phyloP scores from a whole-genome alignment of 306 rosid species.

The Quercus glauca region DNA sequence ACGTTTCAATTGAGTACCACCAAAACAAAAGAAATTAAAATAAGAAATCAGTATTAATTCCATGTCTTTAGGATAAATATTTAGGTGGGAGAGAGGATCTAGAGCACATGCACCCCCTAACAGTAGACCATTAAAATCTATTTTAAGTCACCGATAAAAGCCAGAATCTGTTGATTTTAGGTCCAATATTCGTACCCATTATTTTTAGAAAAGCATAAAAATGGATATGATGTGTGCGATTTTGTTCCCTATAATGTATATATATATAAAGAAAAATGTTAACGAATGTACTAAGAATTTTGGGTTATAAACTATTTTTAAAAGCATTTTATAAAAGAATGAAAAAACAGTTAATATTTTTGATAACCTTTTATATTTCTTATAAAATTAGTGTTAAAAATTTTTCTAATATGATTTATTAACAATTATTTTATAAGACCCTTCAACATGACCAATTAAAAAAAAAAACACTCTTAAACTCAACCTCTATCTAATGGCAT shows the following conservation, averaged over 20 bases:
- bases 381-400: too few relatives aligned
- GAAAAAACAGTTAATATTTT: too few relatives aligned
- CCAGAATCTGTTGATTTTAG: slow-evolving; percentile 14
- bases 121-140: slow-evolving; percentile 2
- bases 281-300: rapidly evolving
- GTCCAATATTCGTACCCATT: slow-evolving; percentile 19
- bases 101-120: slow-evolving; percentile 9
- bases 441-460: background rate
- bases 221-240: background rate
- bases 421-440: rapidly evolving
- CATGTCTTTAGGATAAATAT: slow-evolving; percentile 11
- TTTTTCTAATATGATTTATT: too few relatives aligned
- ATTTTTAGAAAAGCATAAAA: slow-evolving; percentile 19
- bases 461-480: background rate
- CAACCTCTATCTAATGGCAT: background rate
- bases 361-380: too few relatives aligned
- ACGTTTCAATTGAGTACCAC: background rate
- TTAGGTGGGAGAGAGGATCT: background rate
- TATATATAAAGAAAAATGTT: too few relatives aligned
- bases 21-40: background rate
- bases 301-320: too few relatives aligned
- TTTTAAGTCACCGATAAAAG: background rate
- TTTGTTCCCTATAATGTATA: background rate
- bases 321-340: too few relatives aligned
- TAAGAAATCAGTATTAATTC: background rate